Percentiles rank a stretch among this genome's conserved stretches.
phyloP scores from a whole-genome alignment of 345 rosid species.

The Limnanthes douglasii region DNA sequence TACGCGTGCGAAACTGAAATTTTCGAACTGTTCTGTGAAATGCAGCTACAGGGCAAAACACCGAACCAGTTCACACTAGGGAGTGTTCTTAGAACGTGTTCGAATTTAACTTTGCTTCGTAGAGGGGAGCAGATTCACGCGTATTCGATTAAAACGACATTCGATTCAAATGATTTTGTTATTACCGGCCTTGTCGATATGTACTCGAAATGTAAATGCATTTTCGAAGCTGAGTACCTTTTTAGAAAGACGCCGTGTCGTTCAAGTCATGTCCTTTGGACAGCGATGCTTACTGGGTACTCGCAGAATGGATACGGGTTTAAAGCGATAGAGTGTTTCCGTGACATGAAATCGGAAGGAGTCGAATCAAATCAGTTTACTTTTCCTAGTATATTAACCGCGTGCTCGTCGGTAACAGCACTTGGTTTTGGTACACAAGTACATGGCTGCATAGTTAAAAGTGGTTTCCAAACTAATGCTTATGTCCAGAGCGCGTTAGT shows the following conservation, averaged over 20 bases:
- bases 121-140: conserved; percentile 76
- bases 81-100: conserved; percentile 50
- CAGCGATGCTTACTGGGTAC: conserved; percentile 78
- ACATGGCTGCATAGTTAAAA: conserved; percentile 49
- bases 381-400: conserved; percentile 64
- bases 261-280: conserved; percentile 61
- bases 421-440: conserved; percentile 50
- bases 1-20: conserved; percentile 36
- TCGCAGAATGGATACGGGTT: conserved; percentile 36
- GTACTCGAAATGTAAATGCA: conserved; percentile 58
- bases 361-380: conserved; percentile 56
- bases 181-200: conserved; percentile 66
- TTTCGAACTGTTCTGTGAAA: conserved; percentile 39
- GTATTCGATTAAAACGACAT: conserved; percentile 29
- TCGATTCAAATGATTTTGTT: conserved; percentile 40
- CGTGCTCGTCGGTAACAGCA: conserved; percentile 42
- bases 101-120: conserved; percentile 22
- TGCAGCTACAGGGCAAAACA: conserved; percentile 46
- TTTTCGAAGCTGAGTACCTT: conserved; percentile 55
- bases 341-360: conserved; percentile 41
- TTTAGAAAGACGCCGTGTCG: conserved; percentile 24
- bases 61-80: conserved; percentile 59
- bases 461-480: conserved; percentile 45
- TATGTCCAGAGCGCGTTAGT: conserved; percentile 72
- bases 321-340: conserved; percentile 48